Evolutionary conservation across 148 eudicot genomes (phyloP).

Genomic region (Silene conica): DNA sequence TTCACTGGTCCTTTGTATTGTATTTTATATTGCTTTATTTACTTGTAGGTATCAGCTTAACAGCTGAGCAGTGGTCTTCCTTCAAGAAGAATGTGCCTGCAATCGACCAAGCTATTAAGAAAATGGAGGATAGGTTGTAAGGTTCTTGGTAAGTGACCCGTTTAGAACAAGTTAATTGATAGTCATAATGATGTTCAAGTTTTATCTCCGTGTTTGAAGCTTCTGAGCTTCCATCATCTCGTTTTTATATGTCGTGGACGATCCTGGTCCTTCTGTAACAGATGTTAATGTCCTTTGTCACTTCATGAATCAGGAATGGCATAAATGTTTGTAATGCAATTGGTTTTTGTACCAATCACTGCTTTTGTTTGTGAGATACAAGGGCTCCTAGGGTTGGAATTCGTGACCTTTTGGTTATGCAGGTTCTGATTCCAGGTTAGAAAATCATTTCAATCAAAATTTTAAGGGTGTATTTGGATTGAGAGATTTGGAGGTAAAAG

Average conservation of each 20-base stretch:
- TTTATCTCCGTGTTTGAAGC: neutral
- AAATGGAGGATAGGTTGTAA: slow-evolving; percentile 44
- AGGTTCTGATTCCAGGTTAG: no score
- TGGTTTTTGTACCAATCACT: neutral
- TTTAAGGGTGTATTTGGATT: no score
- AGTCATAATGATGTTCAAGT: neutral
- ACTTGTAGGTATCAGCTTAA: slow-evolving; percentile 74
- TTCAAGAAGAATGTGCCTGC: slow-evolving; percentile 74
- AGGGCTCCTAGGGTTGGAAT: no score
- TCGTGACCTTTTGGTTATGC: no score
- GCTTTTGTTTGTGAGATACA: neutral
- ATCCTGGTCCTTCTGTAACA: slow-evolving; percentile 2
- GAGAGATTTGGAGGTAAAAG: no score
- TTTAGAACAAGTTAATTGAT: neutral
- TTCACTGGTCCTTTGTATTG: neutral
- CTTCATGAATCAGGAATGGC: neutral
- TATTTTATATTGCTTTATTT: neutral
- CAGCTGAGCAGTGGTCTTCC: slow-evolving; percentile 76
- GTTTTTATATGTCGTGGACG: neutral
- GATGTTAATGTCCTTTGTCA: neutral
- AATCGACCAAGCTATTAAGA: slow-evolving; percentile 76
- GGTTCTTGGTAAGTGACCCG: neutral
- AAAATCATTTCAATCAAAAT: no score
- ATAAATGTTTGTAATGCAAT: neutral
- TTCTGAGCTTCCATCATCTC: neutral